Evolutionary conservation across 2,329 filamentous ascomycete genomes (phyloP).

Genomic region (Rachicladosporium sp.): DNA sequence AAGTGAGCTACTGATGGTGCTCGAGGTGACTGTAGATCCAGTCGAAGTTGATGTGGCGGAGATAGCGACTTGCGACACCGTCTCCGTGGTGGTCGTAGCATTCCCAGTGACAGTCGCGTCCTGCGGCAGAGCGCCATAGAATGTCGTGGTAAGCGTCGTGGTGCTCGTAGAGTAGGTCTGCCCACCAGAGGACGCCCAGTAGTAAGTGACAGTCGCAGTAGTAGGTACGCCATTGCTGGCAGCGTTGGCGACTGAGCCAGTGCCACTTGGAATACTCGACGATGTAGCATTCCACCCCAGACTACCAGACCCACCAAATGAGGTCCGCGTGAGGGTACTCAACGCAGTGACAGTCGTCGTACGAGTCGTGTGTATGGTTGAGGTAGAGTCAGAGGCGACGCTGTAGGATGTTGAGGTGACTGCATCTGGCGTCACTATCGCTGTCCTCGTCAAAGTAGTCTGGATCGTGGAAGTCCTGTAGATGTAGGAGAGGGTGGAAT

Average conservation of each 20-base stretch:
- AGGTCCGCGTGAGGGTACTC: slow-evolving; percentile 6
- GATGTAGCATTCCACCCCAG: slow-evolving; percentile 18
- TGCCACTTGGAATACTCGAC: not conserved
- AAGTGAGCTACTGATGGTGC: too few relatives aligned
- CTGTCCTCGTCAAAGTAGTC: slow-evolving; percentile 4
- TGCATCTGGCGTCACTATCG: slow-evolving; percentile 11
- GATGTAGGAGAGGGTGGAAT: too few relatives aligned
- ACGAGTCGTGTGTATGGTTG: slow-evolving; percentile 17
- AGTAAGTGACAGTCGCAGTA: slow-evolving; percentile 14
- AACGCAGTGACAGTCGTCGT: slow-evolving; percentile 14
- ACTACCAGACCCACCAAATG: slow-evolving; percentile 15
- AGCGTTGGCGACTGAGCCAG: slow-evolving; percentile 3
- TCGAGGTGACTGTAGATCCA: too few relatives aligned
- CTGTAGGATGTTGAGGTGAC: slow-evolving; percentile 18
- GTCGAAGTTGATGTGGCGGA: slow-evolving; percentile 7
- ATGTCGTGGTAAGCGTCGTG: slow-evolving; percentile 15
- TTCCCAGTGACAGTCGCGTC: not conserved
- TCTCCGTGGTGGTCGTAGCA: slow-evolving; percentile 4
- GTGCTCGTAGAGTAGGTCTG: slow-evolving; percentile 17
- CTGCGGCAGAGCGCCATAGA: not conserved
- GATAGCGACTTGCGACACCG: slow-evolving; percentile 4
- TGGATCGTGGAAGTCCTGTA: slow-evolving; percentile 5
- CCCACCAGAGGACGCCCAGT: slow-evolving; percentile 12
- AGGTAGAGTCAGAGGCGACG: slow-evolving; percentile 12
- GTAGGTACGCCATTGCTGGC: slow-evolving; percentile 6